These are phyloP conservation scores for Tuber indicum DNA, from an alignment of 495 filamentous ascomycete genomes.

Conservation along the genomic window DNA sequence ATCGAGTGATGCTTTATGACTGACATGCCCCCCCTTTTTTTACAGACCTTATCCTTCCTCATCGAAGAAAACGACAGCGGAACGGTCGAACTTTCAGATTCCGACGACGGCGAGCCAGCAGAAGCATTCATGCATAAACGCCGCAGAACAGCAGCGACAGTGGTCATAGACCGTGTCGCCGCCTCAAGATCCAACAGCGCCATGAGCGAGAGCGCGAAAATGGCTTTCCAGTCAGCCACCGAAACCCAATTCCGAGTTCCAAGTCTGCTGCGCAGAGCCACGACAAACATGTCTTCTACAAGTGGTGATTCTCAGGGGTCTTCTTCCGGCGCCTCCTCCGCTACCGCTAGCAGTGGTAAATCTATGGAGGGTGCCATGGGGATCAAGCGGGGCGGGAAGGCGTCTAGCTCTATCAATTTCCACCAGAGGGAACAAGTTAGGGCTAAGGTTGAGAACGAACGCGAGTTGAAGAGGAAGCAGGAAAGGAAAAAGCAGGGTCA, in stretches of 20 bases:
- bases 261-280: constrained; percentile 68
- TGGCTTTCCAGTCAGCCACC: constrained; percentile 56
- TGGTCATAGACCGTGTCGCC: constrained; percentile 70
- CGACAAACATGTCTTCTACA: constrained; percentile 54
- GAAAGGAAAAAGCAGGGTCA: constrained; percentile 58
- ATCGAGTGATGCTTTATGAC: constrained; percentile 30
- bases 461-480: constrained; percentile 59
- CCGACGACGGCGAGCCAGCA: constrained; percentile 36
- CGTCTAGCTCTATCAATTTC: constrained; percentile 67
- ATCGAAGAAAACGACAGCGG: constrained; percentile 32
- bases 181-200: constrained; percentile 48
- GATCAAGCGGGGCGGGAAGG: constrained; percentile 62
- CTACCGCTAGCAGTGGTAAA: constrained; percentile 43
- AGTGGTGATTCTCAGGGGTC: constrained; percentile 43
- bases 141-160: constrained; percentile 48
- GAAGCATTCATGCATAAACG: constrained; percentile 45
- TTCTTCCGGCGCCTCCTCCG: constrained; percentile 13
- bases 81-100: constrained; percentile 29
- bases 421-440: constrained; percentile 62
- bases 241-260: constrained; percentile 62
- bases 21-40: constrained; percentile 3
- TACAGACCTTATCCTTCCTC: constrained; percentile 36
- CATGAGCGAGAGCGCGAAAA: constrained; percentile 42
- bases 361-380: constrained; percentile 49
- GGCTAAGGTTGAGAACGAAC: constrained; percentile 53